Evolutionary conservation across 768 basidiomycete species (phyloP).

Genomic region (Cytidiella melzeri): DNA sequence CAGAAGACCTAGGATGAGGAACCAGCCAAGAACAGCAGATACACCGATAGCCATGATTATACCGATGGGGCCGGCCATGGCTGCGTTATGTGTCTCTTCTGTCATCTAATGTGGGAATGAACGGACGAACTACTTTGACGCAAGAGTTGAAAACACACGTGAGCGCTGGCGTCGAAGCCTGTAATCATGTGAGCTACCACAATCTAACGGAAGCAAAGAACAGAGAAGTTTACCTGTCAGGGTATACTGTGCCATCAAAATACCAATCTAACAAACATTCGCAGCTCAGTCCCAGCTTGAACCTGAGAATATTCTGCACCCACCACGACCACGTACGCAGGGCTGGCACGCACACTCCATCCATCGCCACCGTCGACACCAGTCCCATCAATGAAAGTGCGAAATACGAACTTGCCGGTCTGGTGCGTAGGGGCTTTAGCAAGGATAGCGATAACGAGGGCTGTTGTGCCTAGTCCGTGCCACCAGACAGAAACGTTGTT

Average conservation of each 20-base stretch:
- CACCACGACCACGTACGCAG: slow-evolving; percentile 57
- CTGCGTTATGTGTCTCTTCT: slow-evolving; percentile 63
- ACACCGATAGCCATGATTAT: slow-evolving; percentile 69
- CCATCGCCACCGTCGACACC: slow-evolving; percentile 40
- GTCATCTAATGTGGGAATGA: slow-evolving; percentile 45
- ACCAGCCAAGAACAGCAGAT: slow-evolving; percentile 69
- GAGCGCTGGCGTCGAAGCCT: slow-evolving; percentile 74
- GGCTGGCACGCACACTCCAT: slow-evolving; percentile 63
- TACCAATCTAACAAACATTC: slow-evolving; percentile 39
- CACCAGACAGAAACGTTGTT: slow-evolving; percentile 73
- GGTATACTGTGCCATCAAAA: slow-evolving; percentile 74
- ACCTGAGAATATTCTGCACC: background rate
- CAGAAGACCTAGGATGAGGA: slow-evolving; percentile 62
- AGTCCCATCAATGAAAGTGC: slow-evolving; percentile 64
- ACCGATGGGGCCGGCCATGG: slow-evolving; percentile 59
- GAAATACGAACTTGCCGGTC: slow-evolving; percentile 63
- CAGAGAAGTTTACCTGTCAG: slow-evolving; percentile 45
- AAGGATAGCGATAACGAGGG: slow-evolving; percentile 61
- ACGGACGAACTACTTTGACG: too few relatives aligned
- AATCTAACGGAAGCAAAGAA: background rate
- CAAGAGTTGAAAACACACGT: slow-evolving; percentile 34
- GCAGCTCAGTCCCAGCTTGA: background rate
- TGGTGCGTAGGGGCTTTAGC: slow-evolving; percentile 69
- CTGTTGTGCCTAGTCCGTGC: slow-evolving; percentile 67
- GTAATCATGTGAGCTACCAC: background rate